Evolutionary conservation across 2,329 filamentous ascomycete species (phyloP), one percentile per base, ranked within the genome.

Genomic region (Pleurostoma richardsiae): DNA sequence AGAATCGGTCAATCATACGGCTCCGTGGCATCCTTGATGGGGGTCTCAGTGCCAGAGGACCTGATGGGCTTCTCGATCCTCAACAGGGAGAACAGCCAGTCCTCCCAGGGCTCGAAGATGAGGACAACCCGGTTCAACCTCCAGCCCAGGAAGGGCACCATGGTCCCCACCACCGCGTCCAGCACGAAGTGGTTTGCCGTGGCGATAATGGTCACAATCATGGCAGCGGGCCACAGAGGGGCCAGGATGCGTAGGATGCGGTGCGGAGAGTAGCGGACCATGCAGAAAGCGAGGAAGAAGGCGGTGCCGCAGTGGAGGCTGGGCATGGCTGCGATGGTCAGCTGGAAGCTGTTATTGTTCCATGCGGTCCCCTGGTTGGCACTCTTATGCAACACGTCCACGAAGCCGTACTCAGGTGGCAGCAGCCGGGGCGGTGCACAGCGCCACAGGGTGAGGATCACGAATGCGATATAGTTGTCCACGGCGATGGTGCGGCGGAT

Each of bases 291-390:
- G 10, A 70, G 56, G 46, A 67, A 67, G 3, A 66, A 54, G 0
- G 66, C 56, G 0, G 65, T 70, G 30, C 71, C 72, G 49, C 73
- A 75, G 51, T 75, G 72, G 10, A 76, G 55, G 19, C 67, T 72
- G 2, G 72, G 72, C 71, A 75, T 76, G 29, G 72, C 72, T 0
- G 71, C 72, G 48, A 74, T 72, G 6, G 69, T 74, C 8, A 74
- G 55, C 52, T 72, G 69, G 47, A 71, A 73, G 26, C 61, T 60
- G 51, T 74, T 75, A 45, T 72, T 61, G 19, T 65, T 71, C 72
- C 70, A 74, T 2, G 56, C 57, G 38, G 55, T 65, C 6, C 51
- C 54, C 1, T 53, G 44, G 47, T 58, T 38, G 49, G 59, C 10
- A 47, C 56, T 38, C 42, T 58, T 52, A 42, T 74, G 71, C 5